Evolutionary conservation across 1,284 basidiomycete species (phyloP).

Genomic region (Irpex lacteus): DNA sequence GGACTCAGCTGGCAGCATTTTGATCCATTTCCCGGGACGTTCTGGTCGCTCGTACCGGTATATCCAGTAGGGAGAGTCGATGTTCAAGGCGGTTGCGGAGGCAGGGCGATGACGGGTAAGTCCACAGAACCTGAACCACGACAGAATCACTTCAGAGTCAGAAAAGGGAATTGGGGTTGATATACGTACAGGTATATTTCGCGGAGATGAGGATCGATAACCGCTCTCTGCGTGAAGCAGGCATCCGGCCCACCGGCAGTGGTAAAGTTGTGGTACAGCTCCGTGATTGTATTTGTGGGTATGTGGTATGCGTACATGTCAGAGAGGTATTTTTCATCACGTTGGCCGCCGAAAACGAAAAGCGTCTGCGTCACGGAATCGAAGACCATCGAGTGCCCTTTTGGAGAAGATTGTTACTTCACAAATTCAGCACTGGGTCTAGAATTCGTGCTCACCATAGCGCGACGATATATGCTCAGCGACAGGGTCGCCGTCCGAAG

Average conservation of each 20-base stretch:
- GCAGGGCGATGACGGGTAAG: slow-evolving; percentile 42
- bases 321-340: slow-evolving; percentile 58
- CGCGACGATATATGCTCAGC: slow-evolving; percentile 48
- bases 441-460: slow-evolving; percentile 43
- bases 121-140: slow-evolving; percentile 51
- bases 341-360: slow-evolving; percentile 71
- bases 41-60: slow-evolving; percentile 52
- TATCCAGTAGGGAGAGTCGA: slow-evolving; percentile 57
- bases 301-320: slow-evolving; percentile 77
- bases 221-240: slow-evolving; percentile 69
- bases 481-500: slow-evolving; percentile 13
- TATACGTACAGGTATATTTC: slow-evolving; percentile 70
- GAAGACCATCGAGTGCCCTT: slow-evolving; percentile 77
- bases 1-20: slow-evolving; percentile 39
- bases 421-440: too few species aligned
- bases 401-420: neutral
- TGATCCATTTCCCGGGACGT: slow-evolving; percentile 61
- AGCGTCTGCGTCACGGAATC: slow-evolving; percentile 56
- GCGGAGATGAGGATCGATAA: slow-evolving; percentile 56
- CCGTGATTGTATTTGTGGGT: slow-evolving; percentile 51
- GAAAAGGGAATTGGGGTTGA: neutral
- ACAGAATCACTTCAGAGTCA: neutral
- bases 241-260: slow-evolving; percentile 59
- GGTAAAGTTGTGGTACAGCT: slow-evolving; percentile 62
- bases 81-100: slow-evolving; percentile 42